Percentiles rank a stretch among this genome's conserved stretches.
These are phyloP conservation scores for Pterocarpus macrocarpus DNA, from an alignment of 306 rosid species.

Conservation along the genomic window DNA sequence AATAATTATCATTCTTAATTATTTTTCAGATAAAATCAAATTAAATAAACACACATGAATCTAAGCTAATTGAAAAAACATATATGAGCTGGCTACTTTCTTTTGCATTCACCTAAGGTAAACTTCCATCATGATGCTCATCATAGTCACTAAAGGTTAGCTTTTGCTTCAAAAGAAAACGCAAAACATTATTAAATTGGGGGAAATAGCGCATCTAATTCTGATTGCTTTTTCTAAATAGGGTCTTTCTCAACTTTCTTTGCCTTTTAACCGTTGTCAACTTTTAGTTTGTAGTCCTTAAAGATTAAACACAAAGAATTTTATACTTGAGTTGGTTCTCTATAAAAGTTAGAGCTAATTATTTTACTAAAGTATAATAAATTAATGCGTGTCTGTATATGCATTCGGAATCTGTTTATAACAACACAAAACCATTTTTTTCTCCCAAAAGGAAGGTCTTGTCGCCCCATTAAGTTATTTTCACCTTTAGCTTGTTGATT, in stretches of 20 bases:
- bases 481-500: slow-evolving; percentile 1
- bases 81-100: too few species aligned
- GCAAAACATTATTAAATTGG: slow-evolving; percentile 1
- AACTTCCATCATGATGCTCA: neutral
- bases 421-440: neutral
- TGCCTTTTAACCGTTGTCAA: neutral
- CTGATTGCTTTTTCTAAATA: neutral
- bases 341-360: slow-evolving; percentile 14
- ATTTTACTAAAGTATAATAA: slow-evolving; percentile 14
- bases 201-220: slow-evolving; percentile 39
- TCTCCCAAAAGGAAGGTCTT: slow-evolving; percentile 15
- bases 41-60: too few species aligned
- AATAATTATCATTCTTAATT: too few species aligned
- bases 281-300: neutral
- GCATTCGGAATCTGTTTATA: slow-evolving; percentile 19
- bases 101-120: neutral
- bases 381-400: neutral
- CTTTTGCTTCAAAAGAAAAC: slow-evolving; percentile 12
- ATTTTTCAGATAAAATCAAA: too few species aligned
- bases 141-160: slow-evolving; percentile 13
- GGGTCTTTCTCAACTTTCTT: neutral
- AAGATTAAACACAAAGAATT: neutral
- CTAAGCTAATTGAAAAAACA: too few species aligned
- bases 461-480: slow-evolving; percentile 10
- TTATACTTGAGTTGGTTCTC: slow-evolving; percentile 13